Base-by-base conservation (phyloP, 306 rosid genomes). In the Albizia julibrissin region DNA sequence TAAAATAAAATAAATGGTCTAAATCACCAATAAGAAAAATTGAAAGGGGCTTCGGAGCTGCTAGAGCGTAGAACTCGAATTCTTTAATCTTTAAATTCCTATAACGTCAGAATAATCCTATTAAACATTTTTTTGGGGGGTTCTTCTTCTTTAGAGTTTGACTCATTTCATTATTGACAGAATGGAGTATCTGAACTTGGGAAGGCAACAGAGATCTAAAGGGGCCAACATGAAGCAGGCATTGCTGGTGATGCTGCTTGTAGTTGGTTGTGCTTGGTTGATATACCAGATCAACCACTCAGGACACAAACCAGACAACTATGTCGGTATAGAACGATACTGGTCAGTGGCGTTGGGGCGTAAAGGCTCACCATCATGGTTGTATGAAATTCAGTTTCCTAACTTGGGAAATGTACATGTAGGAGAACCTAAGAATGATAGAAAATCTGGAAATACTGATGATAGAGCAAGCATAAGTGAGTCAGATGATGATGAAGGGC, bases 231-330 rank as follows among this genome's bases (percentile, higher is more conserved):
- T 80, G 56, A 88, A 83, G 70, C 89, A 68, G 73, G 79, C 83
- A 39, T 65, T 86, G 80, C 84, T 81, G 84, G 62, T 81, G 54
- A 80, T 78, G 49, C 34, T 88, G 43, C 34, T 85, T 72, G 74
- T 90, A 86, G 85, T 54, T 42, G 59, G 83, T 46, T 85, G 87
- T 81, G 70, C 79, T 31, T 90, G 91, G 93, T 61, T 88, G 83
- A 44, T 81, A 15, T 86, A 86, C 82, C 91, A 90, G 82, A 69
- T 79, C 62, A 85, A 84, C 58, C 34, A 76, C 37, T 82, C 90
- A 22, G 50, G 62, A 69, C 76, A 50, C 3, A 39, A 79, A 65
- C 46, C 65, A 47, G 70, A 72, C 52, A 80, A 72, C 44, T 72
- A 66, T 68, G 56, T 64, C 1, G 29, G 31, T 56, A 72, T 72